phyloP scores from a whole-genome alignment of 164 flowering plant species.

The Litsea cubeba region DNA sequence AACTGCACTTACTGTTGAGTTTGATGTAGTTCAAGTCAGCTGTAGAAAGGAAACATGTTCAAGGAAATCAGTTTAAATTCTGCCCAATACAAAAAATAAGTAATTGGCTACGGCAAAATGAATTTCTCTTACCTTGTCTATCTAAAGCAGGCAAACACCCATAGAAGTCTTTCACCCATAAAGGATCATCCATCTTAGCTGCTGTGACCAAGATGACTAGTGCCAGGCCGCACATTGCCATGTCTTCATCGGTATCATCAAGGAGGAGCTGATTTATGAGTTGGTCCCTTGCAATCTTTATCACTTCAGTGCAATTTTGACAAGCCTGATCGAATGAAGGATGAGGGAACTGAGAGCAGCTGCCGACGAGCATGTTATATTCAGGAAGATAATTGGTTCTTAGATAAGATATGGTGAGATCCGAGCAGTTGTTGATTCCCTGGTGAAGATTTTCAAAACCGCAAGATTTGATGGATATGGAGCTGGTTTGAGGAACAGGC shows the following conservation, averaged over 20 bases:
- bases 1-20: conserved; percentile 40
- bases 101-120: neutral
- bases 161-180: conserved; percentile 29
- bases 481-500: conserved; percentile 18
- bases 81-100: neutral
- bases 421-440: conserved; percentile 33
- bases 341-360: conserved; percentile 31
- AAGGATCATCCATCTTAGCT: conserved; percentile 9
- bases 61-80: neutral
- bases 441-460: conserved; percentile 25
- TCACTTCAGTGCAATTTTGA: conserved; percentile 21
- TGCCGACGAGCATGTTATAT: neutral
- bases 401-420: conserved; percentile 12
- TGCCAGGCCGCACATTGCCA: conserved; percentile 28
- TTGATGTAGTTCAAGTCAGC: conserved; percentile 30
- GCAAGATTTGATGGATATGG: conserved; percentile 24
- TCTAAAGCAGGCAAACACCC: conserved; percentile 43
- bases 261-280: neutral
- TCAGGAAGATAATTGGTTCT: neutral
- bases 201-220: conserved; percentile 30
- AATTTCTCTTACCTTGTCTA: conserved; percentile 22
- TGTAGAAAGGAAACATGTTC: conserved; percentile 16
- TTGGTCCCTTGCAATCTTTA: conserved; percentile 5
- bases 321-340: conserved; percentile 28
- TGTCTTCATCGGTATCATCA: conserved; percentile 2